Conservation (phyloP, 2,329 filamentous ascomycete genomes). For the Penicillium sp. region DNA sequence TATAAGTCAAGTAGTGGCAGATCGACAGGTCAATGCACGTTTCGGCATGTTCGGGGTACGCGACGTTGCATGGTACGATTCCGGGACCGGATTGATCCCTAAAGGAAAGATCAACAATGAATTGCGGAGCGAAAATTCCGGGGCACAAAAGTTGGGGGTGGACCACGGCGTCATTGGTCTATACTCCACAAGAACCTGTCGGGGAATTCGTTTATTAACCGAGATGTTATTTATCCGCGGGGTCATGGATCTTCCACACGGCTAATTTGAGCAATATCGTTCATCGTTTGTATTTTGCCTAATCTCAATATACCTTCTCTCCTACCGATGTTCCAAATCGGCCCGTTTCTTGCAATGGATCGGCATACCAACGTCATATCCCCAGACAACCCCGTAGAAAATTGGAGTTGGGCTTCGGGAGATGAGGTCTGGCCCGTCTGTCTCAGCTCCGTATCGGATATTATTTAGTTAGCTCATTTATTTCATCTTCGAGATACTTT, state of each 20-base stretch:
- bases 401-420: too few relatives aligned
- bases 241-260: background rate
- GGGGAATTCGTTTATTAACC: slow-evolving; percentile 20
- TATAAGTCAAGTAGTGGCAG: slow-evolving; percentile 11
- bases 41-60: slow-evolving; percentile 7
- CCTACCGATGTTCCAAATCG: background rate
- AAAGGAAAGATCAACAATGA: slow-evolving; percentile 17
- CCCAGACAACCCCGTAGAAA: background rate
- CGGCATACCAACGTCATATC: slow-evolving; percentile 22
- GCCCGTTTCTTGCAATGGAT: slow-evolving; percentile 2
- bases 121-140: slow-evolving; percentile 20
- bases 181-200: slow-evolving; percentile 7
- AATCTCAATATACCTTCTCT: background rate
- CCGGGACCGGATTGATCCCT: slow-evolving; percentile 1
- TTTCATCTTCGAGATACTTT: too few relatives aligned
- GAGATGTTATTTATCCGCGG: slow-evolving; percentile 9
- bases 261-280: background rate
- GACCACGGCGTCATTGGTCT: slow-evolving; percentile 16
- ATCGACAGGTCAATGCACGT: slow-evolving; percentile 9
- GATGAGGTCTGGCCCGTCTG: too few relatives aligned
- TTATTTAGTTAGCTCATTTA: too few relatives aligned
- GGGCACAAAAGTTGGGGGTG: slow-evolving; percentile 17
- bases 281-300: background rate
- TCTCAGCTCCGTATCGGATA: background rate
- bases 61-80: slow-evolving; percentile 11